Conservation (phyloP, 2,329 filamentous ascomycete species). For the Aureobasidium melanogenum region DNA sequence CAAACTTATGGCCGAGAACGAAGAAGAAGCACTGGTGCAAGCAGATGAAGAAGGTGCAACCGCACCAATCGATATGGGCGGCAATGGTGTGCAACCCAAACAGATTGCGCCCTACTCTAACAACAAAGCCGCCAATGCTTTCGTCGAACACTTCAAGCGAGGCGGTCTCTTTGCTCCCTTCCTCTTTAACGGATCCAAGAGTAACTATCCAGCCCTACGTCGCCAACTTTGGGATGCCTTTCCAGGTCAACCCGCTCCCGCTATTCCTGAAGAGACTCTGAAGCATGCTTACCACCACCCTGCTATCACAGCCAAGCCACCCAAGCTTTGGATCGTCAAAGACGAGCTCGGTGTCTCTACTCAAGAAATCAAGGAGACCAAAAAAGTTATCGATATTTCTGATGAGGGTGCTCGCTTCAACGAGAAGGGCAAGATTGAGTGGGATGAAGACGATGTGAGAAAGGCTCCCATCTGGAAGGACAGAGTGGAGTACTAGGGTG, state of each 20-base stretch:
- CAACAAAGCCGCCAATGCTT: conserved; percentile 4
- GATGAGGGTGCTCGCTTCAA: conserved; percentile 37
- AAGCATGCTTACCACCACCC: conserved; percentile 37
- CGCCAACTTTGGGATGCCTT: conserved; percentile 14
- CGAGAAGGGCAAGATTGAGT: conserved; percentile 36
- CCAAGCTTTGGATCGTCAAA: conserved; percentile 35
- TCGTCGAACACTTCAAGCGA: not conserved
- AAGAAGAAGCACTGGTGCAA: conserved; percentile 14
- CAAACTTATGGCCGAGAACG: conserved; percentile 14
- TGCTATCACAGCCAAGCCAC: conserved; percentile 31
- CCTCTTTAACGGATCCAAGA: conserved; percentile 11
- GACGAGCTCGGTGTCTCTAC: conserved; percentile 35
- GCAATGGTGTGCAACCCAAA: conserved; percentile 7
- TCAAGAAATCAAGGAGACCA: conserved; percentile 30
- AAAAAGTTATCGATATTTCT: conserved; percentile 31
- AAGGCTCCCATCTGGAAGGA: conserved; percentile 33
- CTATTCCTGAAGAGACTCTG: conserved; percentile 21
- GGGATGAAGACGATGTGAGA: conserved; percentile 30
- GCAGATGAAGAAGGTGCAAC: conserved; percentile 17
- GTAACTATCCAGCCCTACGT: not conserved
- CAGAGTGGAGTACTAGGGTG: conserved; percentile 1
- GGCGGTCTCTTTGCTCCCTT: conserved; percentile 2
- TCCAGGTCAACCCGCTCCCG: conserved; percentile 15
- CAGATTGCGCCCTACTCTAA: conserved; percentile 1
- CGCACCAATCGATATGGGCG: conserved; percentile 19